Evolutionary conservation across 768 basidiomycete species (phyloP).

Genomic region (Gloeostereum incarnatum): DNA sequence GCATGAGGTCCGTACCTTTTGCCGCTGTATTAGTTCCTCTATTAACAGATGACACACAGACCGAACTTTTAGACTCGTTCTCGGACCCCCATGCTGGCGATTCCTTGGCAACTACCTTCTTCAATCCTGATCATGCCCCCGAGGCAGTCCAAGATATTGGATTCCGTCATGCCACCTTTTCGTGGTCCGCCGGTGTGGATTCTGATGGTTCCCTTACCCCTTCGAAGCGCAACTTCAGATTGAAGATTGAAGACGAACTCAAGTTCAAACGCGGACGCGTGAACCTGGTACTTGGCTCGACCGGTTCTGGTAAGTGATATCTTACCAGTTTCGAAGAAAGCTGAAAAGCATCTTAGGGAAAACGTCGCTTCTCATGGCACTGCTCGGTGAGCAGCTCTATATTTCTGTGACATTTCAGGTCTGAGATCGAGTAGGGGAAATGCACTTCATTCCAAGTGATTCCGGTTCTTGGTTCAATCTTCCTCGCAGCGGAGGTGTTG

Average conservation of each 20-base stretch:
- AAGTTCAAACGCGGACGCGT: constrained; percentile 42
- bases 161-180: constrained; percentile 44
- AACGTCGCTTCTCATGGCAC: constrained; percentile 57
- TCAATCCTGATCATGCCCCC: constrained; percentile 3
- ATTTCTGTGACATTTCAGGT: neutral
- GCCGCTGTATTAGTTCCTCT: constrained; percentile 1
- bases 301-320: constrained; percentile 27
- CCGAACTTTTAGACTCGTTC: constrained; percentile 39
- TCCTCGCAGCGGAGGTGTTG: constrained; percentile 58
- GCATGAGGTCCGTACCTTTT: constrained; percentile 19
- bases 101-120: constrained; percentile 5
- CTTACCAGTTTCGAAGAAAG: no score
- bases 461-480: constrained; percentile 60
- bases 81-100: constrained; percentile 10
- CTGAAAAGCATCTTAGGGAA: constrained; percentile 37
- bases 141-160: constrained; percentile 28
- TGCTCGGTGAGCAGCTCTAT: constrained; percentile 27
- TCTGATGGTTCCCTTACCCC: constrained; percentile 26
- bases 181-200: constrained; percentile 44
- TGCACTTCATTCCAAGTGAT: constrained; percentile 48
- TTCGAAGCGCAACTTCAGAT: constrained; percentile 34
- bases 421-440: constrained; percentile 32
- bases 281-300: constrained; percentile 53
- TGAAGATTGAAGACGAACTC: constrained; percentile 44
- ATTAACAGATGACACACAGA: constrained; percentile 14